phyloP scores from a whole-genome alignment of 371 early-diverging fungal genomes.

The Rhizopus microsporus region DNA sequence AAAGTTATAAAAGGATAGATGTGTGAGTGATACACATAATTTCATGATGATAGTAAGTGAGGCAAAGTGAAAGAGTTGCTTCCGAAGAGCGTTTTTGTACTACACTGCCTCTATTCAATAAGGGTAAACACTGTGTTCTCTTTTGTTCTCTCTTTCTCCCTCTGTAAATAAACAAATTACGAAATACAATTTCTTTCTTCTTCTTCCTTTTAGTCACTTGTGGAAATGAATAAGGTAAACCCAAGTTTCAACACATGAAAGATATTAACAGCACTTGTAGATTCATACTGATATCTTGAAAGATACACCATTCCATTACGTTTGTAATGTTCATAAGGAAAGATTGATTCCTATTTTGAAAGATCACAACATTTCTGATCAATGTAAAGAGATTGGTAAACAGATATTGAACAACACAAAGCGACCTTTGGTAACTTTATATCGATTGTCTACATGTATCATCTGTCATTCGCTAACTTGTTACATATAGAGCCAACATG shows the following conservation, averaged over 20 bases:
- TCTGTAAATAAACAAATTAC: constrained; percentile 4
- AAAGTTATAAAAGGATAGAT: not conserved
- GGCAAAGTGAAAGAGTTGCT: not conserved
- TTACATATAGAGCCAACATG: constrained; percentile 36
- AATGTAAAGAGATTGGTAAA: constrained; percentile 28
- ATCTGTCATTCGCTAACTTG: constrained; percentile 2
- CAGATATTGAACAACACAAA: constrained; percentile 27
- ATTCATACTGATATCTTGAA: constrained; percentile 10
- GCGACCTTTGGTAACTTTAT: constrained; percentile 21
- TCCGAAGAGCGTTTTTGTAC: not conserved
- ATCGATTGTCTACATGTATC: constrained; percentile 1
- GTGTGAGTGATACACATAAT: not conserved
- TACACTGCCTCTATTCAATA: not conserved
- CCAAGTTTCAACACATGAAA: not conserved
- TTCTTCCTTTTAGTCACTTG: not conserved
- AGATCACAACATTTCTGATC: constrained; percentile 24
- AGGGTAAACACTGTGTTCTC: not conserved
- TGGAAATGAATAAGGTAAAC: constrained; percentile 5
- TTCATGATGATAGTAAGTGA: constrained; percentile 5
- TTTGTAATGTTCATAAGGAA: constrained; percentile 27
- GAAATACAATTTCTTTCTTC: not conserved
- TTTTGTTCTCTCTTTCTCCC: not conserved
- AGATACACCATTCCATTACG: constrained; percentile 21
- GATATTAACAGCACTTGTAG: not conserved
- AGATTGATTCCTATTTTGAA: constrained; percentile 24